These are phyloP conservation scores for Fusarium xylarioides DNA, from an alignment of 2,329 filamentous ascomycete species.

Conservation along the genomic window DNA sequence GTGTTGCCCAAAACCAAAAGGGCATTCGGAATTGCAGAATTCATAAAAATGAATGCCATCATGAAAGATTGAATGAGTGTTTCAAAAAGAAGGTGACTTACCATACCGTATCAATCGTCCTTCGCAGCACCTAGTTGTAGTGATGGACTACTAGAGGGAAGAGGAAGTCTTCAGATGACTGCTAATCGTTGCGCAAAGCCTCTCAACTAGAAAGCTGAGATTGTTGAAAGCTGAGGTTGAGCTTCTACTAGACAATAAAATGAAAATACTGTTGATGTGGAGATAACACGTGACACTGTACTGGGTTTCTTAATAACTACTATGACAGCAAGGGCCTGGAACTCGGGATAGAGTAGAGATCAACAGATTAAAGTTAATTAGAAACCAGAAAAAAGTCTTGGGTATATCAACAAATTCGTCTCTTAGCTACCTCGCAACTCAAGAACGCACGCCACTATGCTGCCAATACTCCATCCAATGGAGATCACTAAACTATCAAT, in stretches of 20 bases:
- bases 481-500: conserved; percentile 49
- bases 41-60: conserved; percentile 54
- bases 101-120: conserved; percentile 1
- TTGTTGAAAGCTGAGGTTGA: neutral
- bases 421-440: conserved; percentile 28
- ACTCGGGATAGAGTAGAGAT: neutral
- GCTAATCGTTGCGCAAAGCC: neutral
- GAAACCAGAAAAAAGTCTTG: neutral
- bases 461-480: conserved; percentile 28
- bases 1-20: conserved; percentile 36
- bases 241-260: conserved; percentile 10
- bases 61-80: conserved; percentile 30
- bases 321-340: neutral
- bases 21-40: conserved; percentile 61
- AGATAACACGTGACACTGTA: conserved; percentile 19
- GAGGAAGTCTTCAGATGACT: neutral
- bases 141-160: neutral
- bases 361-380: neutral
- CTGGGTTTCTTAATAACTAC: neutral
- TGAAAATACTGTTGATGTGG: conserved; percentile 12
- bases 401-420: conserved; percentile 40
- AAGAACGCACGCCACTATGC: conserved; percentile 25
- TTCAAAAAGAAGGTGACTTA: conserved; percentile 19
- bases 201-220: neutral
- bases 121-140: neutral